Conservation (phyloP, 169 alveolate species). For the Sarcocystis neurona region DNA sequence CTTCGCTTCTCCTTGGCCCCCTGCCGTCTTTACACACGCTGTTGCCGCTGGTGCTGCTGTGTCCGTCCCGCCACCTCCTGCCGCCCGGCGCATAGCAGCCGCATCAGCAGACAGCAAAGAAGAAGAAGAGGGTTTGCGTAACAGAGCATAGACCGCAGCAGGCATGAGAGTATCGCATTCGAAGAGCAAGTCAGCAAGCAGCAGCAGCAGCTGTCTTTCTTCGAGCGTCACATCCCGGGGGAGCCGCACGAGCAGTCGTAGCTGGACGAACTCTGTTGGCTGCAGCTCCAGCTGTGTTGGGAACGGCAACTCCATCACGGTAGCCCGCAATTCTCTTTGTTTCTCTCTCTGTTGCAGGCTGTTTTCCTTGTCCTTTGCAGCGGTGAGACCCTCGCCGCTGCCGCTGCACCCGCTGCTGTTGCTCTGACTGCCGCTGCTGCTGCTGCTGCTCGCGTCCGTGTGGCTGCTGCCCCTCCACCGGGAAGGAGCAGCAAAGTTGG, state of each 20-base stretch:
- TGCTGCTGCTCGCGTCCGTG: neutral
- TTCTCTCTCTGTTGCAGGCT: too few species aligned
- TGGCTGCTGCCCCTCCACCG: neutral
- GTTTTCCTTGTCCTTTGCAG: too few species aligned
- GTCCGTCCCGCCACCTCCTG: neutral
- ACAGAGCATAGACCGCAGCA: neutral
- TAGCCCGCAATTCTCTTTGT: too few species aligned
- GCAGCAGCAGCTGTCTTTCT: slow-evolving; percentile 29
- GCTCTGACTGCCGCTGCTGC: neutral
- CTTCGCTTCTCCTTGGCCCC: neutral
- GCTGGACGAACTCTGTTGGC: slow-evolving; percentile 30
- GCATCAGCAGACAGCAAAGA: neutral
- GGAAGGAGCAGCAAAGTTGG: slow-evolving; percentile 2
- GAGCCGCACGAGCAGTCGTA: neutral
- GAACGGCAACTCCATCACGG: neutral
- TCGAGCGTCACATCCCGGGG: neutral
- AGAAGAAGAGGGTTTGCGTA: too few species aligned
- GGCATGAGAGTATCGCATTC: slow-evolving; percentile 27
- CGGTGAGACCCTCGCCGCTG: neutral
- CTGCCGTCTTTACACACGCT: neutral
- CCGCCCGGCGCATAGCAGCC: neutral
- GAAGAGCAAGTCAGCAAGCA: slow-evolving; percentile 4
- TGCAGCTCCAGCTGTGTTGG: neutral
- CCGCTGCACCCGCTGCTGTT: slow-evolving; percentile 33
- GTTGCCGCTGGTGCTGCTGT: slow-evolving; percentile 23